Evolutionary conservation across 2,329 filamentous ascomycete species (phyloP).

Genomic region (Periconia sp.): DNA sequence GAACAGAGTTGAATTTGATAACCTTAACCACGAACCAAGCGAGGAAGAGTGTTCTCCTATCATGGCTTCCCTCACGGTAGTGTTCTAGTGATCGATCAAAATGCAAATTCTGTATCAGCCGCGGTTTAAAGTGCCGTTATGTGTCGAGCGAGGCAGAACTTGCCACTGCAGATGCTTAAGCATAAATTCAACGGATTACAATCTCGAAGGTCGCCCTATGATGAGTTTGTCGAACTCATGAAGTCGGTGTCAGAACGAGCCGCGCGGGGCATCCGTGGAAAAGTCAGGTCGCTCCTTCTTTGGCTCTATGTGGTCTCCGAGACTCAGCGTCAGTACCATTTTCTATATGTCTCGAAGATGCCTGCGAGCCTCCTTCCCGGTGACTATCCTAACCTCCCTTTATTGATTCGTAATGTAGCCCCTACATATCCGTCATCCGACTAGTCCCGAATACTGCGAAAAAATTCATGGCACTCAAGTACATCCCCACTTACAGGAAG

Average conservation of each 20-base stretch:
- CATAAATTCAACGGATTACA: background rate
- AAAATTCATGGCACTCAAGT: background rate
- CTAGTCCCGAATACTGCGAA: background rate
- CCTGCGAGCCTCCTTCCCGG: conserved; percentile 7
- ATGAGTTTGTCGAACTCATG: background rate
- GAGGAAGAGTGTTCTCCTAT: too few relatives aligned
- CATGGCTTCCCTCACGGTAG: too few relatives aligned
- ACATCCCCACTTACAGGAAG: background rate
- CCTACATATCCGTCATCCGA: background rate
- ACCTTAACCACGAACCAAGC: too few relatives aligned
- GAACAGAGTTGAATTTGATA: too few relatives aligned
- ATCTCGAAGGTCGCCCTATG: background rate
- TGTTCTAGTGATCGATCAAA: too few relatives aligned
- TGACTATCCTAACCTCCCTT: conserved; percentile 16
- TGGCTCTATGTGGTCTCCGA: conserved; percentile 19
- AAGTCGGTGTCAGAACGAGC: background rate
- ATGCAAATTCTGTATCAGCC: too few relatives aligned
- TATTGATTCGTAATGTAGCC: conserved; percentile 13
- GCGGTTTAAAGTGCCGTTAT: too few relatives aligned
- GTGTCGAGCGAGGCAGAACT: too few relatives aligned
- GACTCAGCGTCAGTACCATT: conserved; percentile 17
- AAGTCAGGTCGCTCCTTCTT: conserved; percentile 18
- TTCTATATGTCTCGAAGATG: conserved; percentile 17
- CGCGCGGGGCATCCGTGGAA: too few relatives aligned
- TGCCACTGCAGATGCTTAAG: background rate